These are phyloP conservation scores for Serendipita sp. DNA, from an alignment of 768 basidiomycete species.

Conservation along the genomic window DNA sequence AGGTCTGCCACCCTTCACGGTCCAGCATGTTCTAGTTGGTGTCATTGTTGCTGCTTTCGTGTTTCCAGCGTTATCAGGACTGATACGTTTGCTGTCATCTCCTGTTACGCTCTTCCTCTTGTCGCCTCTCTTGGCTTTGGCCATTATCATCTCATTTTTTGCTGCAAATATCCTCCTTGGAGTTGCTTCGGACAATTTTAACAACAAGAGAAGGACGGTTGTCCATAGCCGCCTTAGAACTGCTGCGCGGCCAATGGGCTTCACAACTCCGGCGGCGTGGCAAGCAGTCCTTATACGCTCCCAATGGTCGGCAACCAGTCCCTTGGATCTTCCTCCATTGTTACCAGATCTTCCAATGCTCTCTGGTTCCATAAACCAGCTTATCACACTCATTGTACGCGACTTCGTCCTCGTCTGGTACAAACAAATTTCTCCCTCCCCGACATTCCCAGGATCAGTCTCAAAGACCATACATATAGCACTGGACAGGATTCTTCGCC, in stretches of 20 bases:
- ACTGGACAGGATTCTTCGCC: slow-evolving; percentile 39
- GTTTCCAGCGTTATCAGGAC: background rate
- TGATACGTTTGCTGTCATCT: slow-evolving; percentile 30
- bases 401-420: slow-evolving; percentile 92
- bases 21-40: slow-evolving; percentile 5
- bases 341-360: slow-evolving; percentile 47
- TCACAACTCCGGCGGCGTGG: slow-evolving; percentile 91
- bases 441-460: slow-evolving; percentile 76
- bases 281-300: slow-evolving; percentile 76
- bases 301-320: slow-evolving; percentile 69
- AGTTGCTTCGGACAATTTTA: slow-evolving; percentile 12
- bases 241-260: slow-evolving; percentile 60
- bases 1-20: background rate
- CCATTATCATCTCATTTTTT: slow-evolving; percentile 36
- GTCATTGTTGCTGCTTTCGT: background rate
- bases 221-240: slow-evolving; percentile 15
- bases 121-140: slow-evolving; percentile 39
- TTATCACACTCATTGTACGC: slow-evolving; percentile 63
- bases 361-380: slow-evolving; percentile 59
- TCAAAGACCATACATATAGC: slow-evolving; percentile 56
- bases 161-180: slow-evolving; percentile 34
- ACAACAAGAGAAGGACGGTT: slow-evolving; percentile 1
- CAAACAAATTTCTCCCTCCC: slow-evolving; percentile 64
- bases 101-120: slow-evolving; percentile 49
- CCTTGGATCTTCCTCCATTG: slow-evolving; percentile 51